These are phyloP conservation scores for Coprinopsis sp. DNA, from an alignment of 768 basidiomycete genomes.

Conservation along the genomic window DNA sequence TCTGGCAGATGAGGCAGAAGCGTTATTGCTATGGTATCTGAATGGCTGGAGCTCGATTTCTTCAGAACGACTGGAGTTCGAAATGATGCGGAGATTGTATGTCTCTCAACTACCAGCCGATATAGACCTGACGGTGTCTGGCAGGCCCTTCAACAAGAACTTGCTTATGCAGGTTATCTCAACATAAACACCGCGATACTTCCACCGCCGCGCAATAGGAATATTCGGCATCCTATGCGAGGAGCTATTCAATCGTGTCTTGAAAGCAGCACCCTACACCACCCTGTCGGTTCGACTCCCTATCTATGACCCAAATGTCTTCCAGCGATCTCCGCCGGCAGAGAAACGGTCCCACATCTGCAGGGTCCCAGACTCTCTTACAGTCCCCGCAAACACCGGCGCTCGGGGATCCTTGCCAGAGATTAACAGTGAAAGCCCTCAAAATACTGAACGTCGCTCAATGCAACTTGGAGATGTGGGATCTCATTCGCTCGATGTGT, in stretches of 20 bases:
- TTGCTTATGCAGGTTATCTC: slow-evolving; percentile 90
- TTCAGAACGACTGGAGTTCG: slow-evolving; percentile 89
- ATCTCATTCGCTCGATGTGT: slow-evolving; percentile 86
- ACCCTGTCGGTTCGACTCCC: slow-evolving; percentile 81
- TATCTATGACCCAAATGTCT: slow-evolving; percentile 68
- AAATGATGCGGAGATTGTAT: slow-evolving; percentile 91
- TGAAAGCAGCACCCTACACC: slow-evolving; percentile 61
- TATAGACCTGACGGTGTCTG: background rate
- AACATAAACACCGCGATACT: slow-evolving; percentile 81
- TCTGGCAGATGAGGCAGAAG: slow-evolving; percentile 64
- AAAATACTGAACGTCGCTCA: slow-evolving; percentile 52
- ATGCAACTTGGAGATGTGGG: slow-evolving; percentile 97
- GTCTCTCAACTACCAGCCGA: slow-evolving; percentile 23
- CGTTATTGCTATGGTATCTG: slow-evolving; percentile 74
- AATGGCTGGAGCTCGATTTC: slow-evolving; percentile 96
- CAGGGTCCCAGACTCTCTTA: slow-evolving; percentile 7
- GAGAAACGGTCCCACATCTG: slow-evolving; percentile 17
- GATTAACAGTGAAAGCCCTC: slow-evolving; percentile 23
- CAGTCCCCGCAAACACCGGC: slow-evolving; percentile 26
- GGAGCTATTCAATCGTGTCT: slow-evolving; percentile 81
- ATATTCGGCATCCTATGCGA: slow-evolving; percentile 88
- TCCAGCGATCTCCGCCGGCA: slow-evolving; percentile 35
- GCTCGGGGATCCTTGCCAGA: slow-evolving; percentile 35
- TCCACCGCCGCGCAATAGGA: slow-evolving; percentile 83
- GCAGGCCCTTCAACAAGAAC: slow-evolving; percentile 89